Evolutionary conservation across 2,329 filamentous ascomycete genomes (phyloP).

Genomic region (Ophiostoma himal-ulmi): DNA sequence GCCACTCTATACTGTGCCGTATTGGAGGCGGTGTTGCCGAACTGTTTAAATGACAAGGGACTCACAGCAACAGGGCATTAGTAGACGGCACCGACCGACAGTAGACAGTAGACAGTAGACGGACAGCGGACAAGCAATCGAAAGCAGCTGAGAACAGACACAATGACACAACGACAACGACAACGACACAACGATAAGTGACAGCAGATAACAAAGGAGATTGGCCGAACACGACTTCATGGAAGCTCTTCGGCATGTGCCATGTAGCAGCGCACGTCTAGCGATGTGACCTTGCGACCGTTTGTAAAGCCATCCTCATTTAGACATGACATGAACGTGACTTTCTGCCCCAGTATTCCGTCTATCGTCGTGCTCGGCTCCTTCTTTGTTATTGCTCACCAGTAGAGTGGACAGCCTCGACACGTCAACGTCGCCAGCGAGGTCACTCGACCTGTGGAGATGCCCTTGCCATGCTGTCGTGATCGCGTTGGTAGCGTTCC

Average conservation of each 20-base stretch:
- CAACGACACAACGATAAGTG: neutral
- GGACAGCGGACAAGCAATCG: neutral
- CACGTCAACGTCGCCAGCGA: neutral
- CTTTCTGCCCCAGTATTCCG: neutral
- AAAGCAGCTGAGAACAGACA: neutral
- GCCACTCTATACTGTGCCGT: no score
- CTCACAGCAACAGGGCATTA: neutral
- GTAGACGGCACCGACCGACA: neutral
- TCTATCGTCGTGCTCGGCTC: neutral
- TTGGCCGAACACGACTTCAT: conserved; percentile 1
- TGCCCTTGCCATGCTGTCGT: neutral
- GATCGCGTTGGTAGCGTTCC: neutral
- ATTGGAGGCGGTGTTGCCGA: conserved; percentile 1
- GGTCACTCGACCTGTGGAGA: neutral
- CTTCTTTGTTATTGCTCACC: neutral
- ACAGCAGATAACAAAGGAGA: neutral
- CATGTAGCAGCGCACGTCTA: conserved; percentile 3
- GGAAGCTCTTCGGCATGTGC: neutral
- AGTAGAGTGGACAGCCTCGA: neutral
- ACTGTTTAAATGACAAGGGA: neutral
- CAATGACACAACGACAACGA: neutral
- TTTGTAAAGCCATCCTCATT: neutral
- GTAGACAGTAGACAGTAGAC: neutral
- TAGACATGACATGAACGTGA: neutral
- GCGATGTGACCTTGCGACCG: neutral